Evolutionary conservation across 768 basidiomycete species (phyloP).

Genomic region (Boletus tomentosulus): DNA sequence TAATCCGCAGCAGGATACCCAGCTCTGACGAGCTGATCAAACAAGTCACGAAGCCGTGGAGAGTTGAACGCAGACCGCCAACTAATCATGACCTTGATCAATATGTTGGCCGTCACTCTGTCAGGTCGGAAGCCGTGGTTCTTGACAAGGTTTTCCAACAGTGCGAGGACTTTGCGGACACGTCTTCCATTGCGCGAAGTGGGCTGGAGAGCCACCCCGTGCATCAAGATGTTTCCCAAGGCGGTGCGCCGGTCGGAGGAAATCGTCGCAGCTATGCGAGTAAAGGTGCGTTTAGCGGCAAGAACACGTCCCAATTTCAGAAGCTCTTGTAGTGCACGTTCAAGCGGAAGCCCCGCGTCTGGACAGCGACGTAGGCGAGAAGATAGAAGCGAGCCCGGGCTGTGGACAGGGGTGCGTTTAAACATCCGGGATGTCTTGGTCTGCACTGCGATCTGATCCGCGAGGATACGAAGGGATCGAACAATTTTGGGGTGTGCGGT

Average conservation of each 20-base stretch:
- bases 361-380: conserved; percentile 12
- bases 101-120: conserved; percentile 64
- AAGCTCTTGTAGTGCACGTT: conserved; percentile 19
- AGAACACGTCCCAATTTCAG: conserved; percentile 35
- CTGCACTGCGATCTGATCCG: conserved; percentile 5
- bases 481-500: conserved; percentile 9
- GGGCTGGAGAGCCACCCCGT: conserved; percentile 36
- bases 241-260: conserved; percentile 35
- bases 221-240: conserved; percentile 56
- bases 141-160: conserved; percentile 41
- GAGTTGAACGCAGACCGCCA: conserved; percentile 46
- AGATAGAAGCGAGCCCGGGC: conserved; percentile 13
- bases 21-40: conserved; percentile 55
- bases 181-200: conserved; percentile 40
- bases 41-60: conserved; percentile 47
- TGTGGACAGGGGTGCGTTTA: conserved; percentile 4
- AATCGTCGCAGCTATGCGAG: conserved; percentile 23
- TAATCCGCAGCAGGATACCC: conserved; percentile 49
- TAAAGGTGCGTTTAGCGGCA: conserved; percentile 44
- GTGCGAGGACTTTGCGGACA: conserved; percentile 38
- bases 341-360: conserved; percentile 8
- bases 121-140: conserved; percentile 55
- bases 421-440: conserved; percentile 7
- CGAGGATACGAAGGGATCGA: conserved; percentile 5
- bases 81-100: conserved; percentile 55